Evolutionary conservation across 2,329 filamentous ascomycete genomes (phyloP).

Genomic region (Colletotrichum sp.): DNA sequence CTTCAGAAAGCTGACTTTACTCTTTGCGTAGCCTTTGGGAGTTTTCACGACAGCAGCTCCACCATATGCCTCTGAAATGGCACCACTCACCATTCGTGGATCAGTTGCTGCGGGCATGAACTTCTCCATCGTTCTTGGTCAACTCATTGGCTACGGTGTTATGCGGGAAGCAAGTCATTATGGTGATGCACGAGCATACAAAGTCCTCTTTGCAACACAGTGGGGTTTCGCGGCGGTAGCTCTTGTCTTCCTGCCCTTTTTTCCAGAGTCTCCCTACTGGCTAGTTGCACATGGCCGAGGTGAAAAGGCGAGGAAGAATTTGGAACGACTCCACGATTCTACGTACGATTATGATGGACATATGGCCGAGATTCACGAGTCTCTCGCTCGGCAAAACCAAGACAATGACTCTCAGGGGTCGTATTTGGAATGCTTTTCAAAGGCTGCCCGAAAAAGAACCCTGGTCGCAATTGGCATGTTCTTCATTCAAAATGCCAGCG

Average conservation of each 20-base stretch:
- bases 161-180: constrained; percentile 29
- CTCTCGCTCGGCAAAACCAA: background rate
- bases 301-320: background rate
- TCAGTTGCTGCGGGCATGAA: constrained; percentile 27
- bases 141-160: constrained; percentile 21
- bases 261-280: background rate
- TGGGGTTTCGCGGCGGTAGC: constrained; percentile 23
- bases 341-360: background rate
- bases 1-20: background rate
- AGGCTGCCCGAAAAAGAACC: background rate
- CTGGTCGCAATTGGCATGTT: background rate
- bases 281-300: background rate
- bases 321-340: background rate
- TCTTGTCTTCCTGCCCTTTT: background rate
- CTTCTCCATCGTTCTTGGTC: constrained; percentile 20
- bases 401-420: background rate
- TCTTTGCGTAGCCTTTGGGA: background rate
- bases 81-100: constrained; percentile 28
- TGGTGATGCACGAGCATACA: constrained; percentile 26
- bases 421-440: background rate
- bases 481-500: background rate
- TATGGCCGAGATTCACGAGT: background rate
- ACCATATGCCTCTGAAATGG: constrained; percentile 27
- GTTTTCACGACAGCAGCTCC: constrained; percentile 24
- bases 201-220: constrained; percentile 33